Conservation (phyloP, 1,139 yeast species). For the Yamadazyma atlantica region DNA sequence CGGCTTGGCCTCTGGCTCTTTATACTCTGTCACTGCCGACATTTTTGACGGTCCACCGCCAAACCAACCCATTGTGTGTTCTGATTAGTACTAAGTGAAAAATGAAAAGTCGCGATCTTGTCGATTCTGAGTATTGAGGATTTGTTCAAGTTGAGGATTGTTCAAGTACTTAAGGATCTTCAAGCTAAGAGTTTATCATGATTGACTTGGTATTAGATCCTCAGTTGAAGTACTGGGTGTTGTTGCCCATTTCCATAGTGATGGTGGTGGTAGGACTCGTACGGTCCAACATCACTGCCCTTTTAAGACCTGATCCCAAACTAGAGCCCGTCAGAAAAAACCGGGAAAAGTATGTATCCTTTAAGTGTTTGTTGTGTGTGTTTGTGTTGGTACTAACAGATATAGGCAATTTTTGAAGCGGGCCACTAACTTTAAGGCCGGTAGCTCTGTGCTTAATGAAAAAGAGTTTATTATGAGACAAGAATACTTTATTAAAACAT, state of each 20-base stretch:
- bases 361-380: not conserved
- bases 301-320: slow-evolving; percentile 60
- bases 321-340: slow-evolving; percentile 50
- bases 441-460: slow-evolving; percentile 45
- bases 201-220: slow-evolving; percentile 62
- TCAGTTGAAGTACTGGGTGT: slow-evolving; percentile 82
- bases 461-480: slow-evolving; percentile 52
- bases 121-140: no score
- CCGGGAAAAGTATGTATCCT: slow-evolving; percentile 53
- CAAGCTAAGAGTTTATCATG: not conserved
- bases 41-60: slow-evolving; percentile 28
- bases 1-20: slow-evolving; percentile 17
- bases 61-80: slow-evolving; percentile 32
- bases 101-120: no score
- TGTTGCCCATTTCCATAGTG: slow-evolving; percentile 83
- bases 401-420: slow-evolving; percentile 52
- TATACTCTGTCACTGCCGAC: slow-evolving; percentile 24
- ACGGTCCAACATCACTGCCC: slow-evolving; percentile 64
- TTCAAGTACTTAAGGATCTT: not conserved
- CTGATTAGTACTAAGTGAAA: no score
- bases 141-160: no score
- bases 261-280: slow-evolving; percentile 90
- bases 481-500: slow-evolving; percentile 38
- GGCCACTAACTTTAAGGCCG: slow-evolving; percentile 52
- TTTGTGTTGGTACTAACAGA: slow-evolving; percentile 6